Base-by-base conservation (phyloP, 805 yeast genomes). In the Saccharomycopsis oosterbeekiorum region DNA sequence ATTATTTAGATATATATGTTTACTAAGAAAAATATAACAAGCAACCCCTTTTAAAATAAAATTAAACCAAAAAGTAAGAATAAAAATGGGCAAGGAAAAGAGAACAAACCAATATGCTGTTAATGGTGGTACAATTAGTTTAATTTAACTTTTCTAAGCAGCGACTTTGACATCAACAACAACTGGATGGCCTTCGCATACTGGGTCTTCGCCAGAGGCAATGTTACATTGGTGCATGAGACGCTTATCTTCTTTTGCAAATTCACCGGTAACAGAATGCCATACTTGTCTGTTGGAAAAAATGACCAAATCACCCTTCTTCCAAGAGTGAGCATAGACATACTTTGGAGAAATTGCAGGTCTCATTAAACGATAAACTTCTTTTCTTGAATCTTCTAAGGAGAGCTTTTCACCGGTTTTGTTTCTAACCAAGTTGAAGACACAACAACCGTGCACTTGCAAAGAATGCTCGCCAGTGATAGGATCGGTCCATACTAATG, bases 211-310 rank as follows among this genome's bases (percentile, higher is more conserved):
- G 9, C 90, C 92, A 69, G 89, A 82, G 21, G 97, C 96, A 71
- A 90, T 88, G 75, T 90, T 90, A 75, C 97, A 90, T 75, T 90
- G 97, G 70, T 90, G 97, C 96, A 90, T 89, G 70, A 90, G 77
- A 73, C 97, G 82, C 68, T 82, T 83, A 70, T 89, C 94, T 56
- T 86, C 89, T 19, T 80, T 80, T 19, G 81, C 84, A 74, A 90
- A 86, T 73, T 89, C 96, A 59, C 97, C 96, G 15, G 96, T 89
- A 39, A 90, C 97, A 1, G 93, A 84, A 71, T 90, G 97, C 87
- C 93, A 88, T 11, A 90, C 92, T 54, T 96, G 96, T 71, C 93
- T 80, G 78, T 90, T 90, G 74, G 79, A 89, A 78, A 90, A 90
- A 60, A 90, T 84, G 41, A 89, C 94, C 69, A 90, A 79, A 68